phyloP scores from a whole-genome alignment of 148 eudicot species.

The Polygonum aviculare region DNA sequence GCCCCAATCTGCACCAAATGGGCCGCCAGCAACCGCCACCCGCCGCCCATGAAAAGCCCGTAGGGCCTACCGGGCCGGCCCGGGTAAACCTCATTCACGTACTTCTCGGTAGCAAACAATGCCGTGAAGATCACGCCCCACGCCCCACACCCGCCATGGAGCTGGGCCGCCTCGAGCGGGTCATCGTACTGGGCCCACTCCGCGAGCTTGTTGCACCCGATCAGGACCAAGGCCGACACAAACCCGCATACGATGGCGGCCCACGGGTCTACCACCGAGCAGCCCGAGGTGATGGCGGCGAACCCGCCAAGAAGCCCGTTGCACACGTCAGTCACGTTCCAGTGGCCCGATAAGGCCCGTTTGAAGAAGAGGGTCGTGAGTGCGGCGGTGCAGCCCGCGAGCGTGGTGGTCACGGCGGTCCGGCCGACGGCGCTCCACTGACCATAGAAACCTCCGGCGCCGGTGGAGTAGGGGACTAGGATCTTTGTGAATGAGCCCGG shows the following conservation, averaged over 20 bases:
- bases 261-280: constrained; percentile 23
- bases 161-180: constrained; percentile 19
- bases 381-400: constrained; percentile 20
- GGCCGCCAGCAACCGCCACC: constrained; percentile 16
- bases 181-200: constrained; percentile 12
- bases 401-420: constrained; percentile 17
- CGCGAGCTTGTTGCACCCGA: constrained; percentile 12
- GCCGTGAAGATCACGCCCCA: constrained; percentile 21
- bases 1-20: constrained; percentile 15
- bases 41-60: constrained; percentile 24
- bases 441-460: constrained; percentile 8
- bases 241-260: constrained; percentile 19
- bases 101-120: constrained; percentile 12
- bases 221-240: constrained; percentile 10
- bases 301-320: constrained; percentile 20
- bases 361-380: constrained; percentile 18
- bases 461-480: constrained; percentile 9
- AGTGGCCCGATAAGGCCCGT: constrained; percentile 16
- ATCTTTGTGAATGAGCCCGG: constrained; percentile 19
- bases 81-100: constrained; percentile 17
- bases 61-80: constrained; percentile 14
- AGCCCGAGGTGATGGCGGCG: constrained; percentile 20
- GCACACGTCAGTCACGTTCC: constrained; percentile 21
- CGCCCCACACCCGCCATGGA: constrained; percentile 22
- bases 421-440: constrained; percentile 21